A percentile compares a stretch with the other conserved stretches of the same genome.
phyloP scores from a whole-genome alignment of 2,329 filamentous ascomycete species.

The Botrytis fragariae region DNA sequence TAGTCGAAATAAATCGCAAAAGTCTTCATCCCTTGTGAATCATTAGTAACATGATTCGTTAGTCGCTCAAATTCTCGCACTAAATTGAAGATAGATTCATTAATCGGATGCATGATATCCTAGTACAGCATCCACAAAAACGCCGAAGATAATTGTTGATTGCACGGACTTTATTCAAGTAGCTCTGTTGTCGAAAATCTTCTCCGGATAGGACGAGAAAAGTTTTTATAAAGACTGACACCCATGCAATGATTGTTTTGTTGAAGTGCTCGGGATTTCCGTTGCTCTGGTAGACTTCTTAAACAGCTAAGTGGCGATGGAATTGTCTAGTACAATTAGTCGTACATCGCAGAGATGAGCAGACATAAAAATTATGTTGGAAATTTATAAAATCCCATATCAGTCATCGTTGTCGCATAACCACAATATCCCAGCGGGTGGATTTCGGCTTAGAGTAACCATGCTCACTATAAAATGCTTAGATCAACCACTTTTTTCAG shows the following conservation, averaged over 20 bases:
- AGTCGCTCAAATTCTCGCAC: constrained; percentile 14
- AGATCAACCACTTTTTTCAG: constrained; percentile 8
- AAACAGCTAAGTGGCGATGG: neutral
- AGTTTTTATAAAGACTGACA: neutral
- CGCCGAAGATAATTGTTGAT: constrained; percentile 6
- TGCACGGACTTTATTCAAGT: neutral
- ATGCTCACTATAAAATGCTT: neutral
- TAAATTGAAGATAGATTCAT: neutral
- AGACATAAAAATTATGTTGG: neutral
- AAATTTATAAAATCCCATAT: neutral
- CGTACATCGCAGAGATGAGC: neutral
- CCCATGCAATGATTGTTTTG: neutral
- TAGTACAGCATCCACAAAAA: constrained; percentile 5
- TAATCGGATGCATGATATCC: neutral
- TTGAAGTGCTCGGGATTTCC: neutral
- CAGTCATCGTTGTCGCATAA: neutral
- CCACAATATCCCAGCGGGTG: neutral
- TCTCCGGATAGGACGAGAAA: neutral
- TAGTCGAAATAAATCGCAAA: neutral
- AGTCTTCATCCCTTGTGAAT: neutral
- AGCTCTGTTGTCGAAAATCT: neutral
- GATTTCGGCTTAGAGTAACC: neutral
- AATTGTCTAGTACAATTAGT: neutral
- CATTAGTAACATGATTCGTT: neutral
- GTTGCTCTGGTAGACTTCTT: neutral